phyloP scores from a whole-genome alignment of 176 grass and related monocot species.

The Aegilops bicornis region DNA sequence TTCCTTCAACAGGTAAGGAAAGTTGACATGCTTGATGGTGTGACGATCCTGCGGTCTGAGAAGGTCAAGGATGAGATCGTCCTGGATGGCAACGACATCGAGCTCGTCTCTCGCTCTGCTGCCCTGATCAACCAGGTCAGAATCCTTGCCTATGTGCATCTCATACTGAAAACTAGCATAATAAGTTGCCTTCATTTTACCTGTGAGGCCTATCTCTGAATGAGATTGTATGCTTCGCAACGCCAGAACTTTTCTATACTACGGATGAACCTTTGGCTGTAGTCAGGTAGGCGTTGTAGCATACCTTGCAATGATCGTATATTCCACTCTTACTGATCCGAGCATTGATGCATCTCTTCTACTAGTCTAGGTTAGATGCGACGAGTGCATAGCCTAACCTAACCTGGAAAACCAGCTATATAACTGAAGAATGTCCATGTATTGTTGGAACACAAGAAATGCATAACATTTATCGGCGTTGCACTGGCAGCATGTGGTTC shows the following conservation, averaged over 20 bases:
- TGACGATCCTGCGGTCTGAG: conserved; percentile 68
- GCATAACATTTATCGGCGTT: not conserved
- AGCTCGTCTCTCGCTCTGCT: conserved; percentile 72
- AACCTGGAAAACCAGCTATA: not conserved
- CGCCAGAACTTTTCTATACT: not conserved
- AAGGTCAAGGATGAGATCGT: conserved; percentile 92
- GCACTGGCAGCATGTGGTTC: not conserved
- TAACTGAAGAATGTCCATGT: not conserved
- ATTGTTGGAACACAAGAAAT: not conserved
- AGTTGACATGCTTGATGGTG: conserved; percentile 82
- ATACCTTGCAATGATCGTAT: not conserved
- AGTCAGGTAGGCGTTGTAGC: not conserved
- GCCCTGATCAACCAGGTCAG: conserved; percentile 78
- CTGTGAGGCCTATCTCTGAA: not conserved
- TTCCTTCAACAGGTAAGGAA: conserved; percentile 57
- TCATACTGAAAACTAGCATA: not conserved
- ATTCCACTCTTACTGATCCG: not conserved
- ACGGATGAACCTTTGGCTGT: not conserved
- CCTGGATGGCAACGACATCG: conserved; percentile 80
- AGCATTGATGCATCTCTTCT: too few relatives aligned
- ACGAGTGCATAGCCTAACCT: too few relatives aligned
- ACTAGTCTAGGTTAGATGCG: too few relatives aligned
- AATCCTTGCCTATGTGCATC: not conserved
- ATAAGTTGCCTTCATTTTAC: not conserved
- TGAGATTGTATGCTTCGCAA: not conserved